phyloP scores from a whole-genome alignment of 2,329 filamentous ascomycete species.

The Fusarium poae region DNA sequence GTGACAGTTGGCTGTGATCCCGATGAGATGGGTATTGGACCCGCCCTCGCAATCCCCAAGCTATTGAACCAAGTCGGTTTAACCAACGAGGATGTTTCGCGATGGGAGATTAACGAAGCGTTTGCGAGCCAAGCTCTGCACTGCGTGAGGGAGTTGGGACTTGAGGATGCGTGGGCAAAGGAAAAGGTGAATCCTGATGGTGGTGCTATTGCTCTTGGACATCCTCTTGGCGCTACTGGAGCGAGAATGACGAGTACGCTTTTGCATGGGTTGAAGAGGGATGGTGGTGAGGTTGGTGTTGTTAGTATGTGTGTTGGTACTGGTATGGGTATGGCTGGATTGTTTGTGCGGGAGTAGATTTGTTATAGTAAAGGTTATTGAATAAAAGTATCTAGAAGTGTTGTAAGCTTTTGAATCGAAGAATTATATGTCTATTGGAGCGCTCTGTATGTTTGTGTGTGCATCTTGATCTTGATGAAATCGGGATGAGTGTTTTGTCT shows the following conservation, averaged over 20 bases:
- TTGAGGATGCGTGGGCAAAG: slow-evolving; percentile 72
- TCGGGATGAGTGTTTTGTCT: neutral
- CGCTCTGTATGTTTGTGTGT: too few relatives aligned
- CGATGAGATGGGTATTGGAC: slow-evolving; percentile 95
- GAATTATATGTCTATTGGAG: neutral
- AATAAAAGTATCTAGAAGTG: neutral
- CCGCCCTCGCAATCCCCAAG: slow-evolving; percentile 86
- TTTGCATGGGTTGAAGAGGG: slow-evolving; percentile 74
- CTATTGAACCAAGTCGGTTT: slow-evolving; percentile 79
- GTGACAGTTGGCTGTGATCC: slow-evolving; percentile 82
- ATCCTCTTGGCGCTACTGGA: slow-evolving; percentile 90
- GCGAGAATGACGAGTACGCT: slow-evolving; percentile 83
- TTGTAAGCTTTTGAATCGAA: neutral
- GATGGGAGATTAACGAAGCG: slow-evolving; percentile 96
- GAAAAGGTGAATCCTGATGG: slow-evolving; percentile 90
- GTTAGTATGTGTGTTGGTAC: slow-evolving; percentile 92
- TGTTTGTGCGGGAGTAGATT: slow-evolving; percentile 44
- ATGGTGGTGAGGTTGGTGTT: slow-evolving; percentile 81
- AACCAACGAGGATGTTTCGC: slow-evolving; percentile 74
- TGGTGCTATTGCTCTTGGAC: slow-evolving; percentile 93
- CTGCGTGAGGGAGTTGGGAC: slow-evolving; percentile 77
- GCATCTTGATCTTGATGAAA: neutral
- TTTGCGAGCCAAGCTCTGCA: slow-evolving; percentile 77
- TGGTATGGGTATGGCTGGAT: slow-evolving; percentile 47
- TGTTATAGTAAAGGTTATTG: neutral